Conservation (phyloP, 129 eudicot species). For the Arctium lappa region DNA sequence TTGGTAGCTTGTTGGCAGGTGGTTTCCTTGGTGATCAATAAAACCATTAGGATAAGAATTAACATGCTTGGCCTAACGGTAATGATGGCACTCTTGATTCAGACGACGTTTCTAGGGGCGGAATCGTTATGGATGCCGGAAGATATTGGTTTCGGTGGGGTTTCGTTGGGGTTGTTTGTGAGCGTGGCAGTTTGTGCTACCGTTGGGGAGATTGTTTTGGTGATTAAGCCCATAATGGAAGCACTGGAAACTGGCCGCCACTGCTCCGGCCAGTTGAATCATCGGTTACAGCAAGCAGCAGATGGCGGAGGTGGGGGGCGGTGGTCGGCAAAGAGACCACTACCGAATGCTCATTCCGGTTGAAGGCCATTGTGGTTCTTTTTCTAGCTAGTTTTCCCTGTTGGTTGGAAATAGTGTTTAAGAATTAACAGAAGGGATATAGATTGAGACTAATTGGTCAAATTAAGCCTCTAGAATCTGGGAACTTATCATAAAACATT, state of each 20-base stretch:
- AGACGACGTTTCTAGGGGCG: conserved; percentile 30
- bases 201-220: conserved; percentile 49
- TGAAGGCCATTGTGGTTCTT: neutral
- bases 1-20: conserved; percentile 56
- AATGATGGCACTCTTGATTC: conserved; percentile 41
- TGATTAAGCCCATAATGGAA: conserved; percentile 54
- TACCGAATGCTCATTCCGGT: neutral
- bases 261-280: conserved; percentile 14
- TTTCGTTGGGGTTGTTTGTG: conserved; percentile 28
- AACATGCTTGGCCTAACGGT: conserved; percentile 39
- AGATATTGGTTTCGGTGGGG: neutral
- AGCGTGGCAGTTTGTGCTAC: conserved; percentile 35
- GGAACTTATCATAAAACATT: neutral
- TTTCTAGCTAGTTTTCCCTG: neutral
- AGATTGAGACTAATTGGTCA: neutral
- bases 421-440: neutral
- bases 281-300: neutral
- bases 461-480: too few species aligned
- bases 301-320: neutral
- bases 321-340: neutral
- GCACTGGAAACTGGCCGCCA: conserved; percentile 41
- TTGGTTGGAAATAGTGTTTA: neutral
- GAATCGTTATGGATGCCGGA: conserved; percentile 44
- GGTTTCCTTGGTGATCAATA: conserved; percentile 57
- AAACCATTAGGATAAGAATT: conserved; percentile 36